Evolutionary conservation across 108 stramenopile genomes (phyloP), one percentile per base, ranked within the genome.

Genomic region (Thalassiosira profunda): DNA sequence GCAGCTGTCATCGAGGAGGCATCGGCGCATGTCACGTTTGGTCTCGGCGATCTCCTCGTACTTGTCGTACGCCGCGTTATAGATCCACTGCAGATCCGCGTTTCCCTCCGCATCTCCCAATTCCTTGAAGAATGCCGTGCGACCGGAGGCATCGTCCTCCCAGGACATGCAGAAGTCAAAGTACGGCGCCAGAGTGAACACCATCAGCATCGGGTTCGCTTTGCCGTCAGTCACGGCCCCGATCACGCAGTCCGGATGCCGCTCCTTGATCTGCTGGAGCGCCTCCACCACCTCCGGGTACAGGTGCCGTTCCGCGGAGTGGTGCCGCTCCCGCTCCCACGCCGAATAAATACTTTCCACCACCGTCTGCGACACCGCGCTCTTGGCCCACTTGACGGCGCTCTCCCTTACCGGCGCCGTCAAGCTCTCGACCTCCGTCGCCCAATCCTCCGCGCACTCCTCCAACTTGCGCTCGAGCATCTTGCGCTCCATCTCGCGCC

Each of bases 241-340:
- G 53, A 96, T 88, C 26, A 93, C 83, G 5, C 91, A 90, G 41
- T 85, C 68, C 42, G 91, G 91, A 64, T 96, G 79, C n/a, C 90
- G 87, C 46, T 82, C 33, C 68, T 91, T 87, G 57, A 93, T 92
- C 74, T 90, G 67, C 44, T 86, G 76, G 60, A 96, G 72, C 9
- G 86, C 72, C 52, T 87, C 82, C 34, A 91, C 81, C 24, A 82
- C 84, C 49, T 88, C 89, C 12, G 86, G 84, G 54, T 86, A 96
- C 18, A 96, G 63, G 56, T 90, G 88, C 18, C 89, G 86, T 81
- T 96, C 91, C 11, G 94, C 90, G 21, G 91, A 85, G 77, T 91
- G 94, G 35, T 95, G 91, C 45, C 94, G 90, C 60, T 91, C 94
- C 90, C 91, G 91, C 68, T 92, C 89, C 94, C 94, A 96, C 9